Percentiles rank a stretch among this genome's conserved stretches.
Evolutionary conservation across 345 rosid species (phyloP).

Genomic region (Populus davidiana): DNA sequence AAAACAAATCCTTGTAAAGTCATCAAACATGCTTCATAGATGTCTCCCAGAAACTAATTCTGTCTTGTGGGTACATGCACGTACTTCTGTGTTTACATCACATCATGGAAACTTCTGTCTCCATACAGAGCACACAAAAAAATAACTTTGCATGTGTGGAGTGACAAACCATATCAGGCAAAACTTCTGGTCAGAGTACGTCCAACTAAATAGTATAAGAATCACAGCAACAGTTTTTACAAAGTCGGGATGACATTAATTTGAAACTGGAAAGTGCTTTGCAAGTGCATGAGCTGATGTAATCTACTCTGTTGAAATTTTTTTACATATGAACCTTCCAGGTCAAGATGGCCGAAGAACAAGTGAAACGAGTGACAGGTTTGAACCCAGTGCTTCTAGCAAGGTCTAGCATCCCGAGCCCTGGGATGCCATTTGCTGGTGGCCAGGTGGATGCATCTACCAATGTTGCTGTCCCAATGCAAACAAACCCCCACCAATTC

Average conservation of each 20-base stretch:
- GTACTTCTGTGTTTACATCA: constrained; percentile 3
- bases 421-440: constrained; percentile 18
- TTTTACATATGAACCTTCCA: constrained; percentile 33
- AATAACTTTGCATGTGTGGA: background rate
- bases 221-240: background rate
- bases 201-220: background rate
- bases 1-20: background rate
- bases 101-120: constrained; percentile 6
- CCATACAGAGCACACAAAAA: background rate
- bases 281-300: background rate
- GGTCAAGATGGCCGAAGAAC: constrained; percentile 99
- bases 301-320: background rate
- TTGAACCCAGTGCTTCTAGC: constrained; percentile 65
- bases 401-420: constrained; percentile 34
- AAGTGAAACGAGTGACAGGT: constrained; percentile 82
- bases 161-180: background rate
- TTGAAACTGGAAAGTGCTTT: background rate
- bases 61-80: background rate
- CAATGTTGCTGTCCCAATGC: constrained; percentile 26
- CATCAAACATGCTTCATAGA: background rate
- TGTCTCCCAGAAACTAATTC: constrained; percentile 3
- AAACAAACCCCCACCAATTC: constrained; percentile 36
- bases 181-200: constrained; percentile 4
- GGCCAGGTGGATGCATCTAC: constrained; percentile 13
- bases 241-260: background rate